Evolutionary conservation across 768 basidiomycete genomes (phyloP).

Genomic region (Boletales sp.): DNA sequence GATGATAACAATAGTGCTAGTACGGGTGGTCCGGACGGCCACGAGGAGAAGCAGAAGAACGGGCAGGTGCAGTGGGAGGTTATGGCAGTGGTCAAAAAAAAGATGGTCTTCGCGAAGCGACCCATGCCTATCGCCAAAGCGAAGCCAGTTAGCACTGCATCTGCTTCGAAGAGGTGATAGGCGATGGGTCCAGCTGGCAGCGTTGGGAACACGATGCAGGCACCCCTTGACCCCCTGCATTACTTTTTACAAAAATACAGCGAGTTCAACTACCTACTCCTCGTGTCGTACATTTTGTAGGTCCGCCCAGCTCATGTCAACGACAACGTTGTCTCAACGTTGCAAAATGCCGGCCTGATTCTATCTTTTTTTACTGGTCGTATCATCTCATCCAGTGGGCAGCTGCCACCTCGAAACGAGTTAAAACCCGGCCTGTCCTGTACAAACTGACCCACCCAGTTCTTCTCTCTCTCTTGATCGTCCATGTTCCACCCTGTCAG

Average conservation of each 20-base stretch:
- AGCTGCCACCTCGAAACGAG: not conserved
- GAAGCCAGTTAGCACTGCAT: slow-evolving; percentile 20
- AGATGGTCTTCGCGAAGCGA: slow-evolving; percentile 79
- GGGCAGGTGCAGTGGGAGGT: slow-evolving; percentile 50
- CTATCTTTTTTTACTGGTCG: not conserved
- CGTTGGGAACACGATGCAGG: slow-evolving; percentile 17
- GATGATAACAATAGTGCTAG: not conserved
- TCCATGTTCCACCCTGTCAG: slow-evolving; percentile 12
- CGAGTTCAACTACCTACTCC: too few relatives aligned
- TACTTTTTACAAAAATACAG: too few relatives aligned
- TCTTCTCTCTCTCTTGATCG: not conserved
- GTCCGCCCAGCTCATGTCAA: slow-evolving; percentile 18
- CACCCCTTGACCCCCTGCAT: slow-evolving; percentile 18
- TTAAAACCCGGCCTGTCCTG: not conserved
- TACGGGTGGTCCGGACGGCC: too few relatives aligned
- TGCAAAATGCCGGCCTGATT: slow-evolving; percentile 16
- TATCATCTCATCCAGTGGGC: not conserved
- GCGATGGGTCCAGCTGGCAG: not conserved
- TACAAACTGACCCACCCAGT: not conserved
- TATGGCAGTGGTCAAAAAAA: slow-evolving; percentile 70
- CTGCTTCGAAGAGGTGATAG: slow-evolving; percentile 14
- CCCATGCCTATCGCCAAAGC: slow-evolving; percentile 64
- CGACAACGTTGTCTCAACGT: slow-evolving; percentile 31
- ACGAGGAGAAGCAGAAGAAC: not conserved
- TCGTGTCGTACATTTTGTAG: slow-evolving; percentile 9